phyloP scores from a whole-genome alignment of 306 rosid species.

The Styphnolobium japonicum region DNA sequence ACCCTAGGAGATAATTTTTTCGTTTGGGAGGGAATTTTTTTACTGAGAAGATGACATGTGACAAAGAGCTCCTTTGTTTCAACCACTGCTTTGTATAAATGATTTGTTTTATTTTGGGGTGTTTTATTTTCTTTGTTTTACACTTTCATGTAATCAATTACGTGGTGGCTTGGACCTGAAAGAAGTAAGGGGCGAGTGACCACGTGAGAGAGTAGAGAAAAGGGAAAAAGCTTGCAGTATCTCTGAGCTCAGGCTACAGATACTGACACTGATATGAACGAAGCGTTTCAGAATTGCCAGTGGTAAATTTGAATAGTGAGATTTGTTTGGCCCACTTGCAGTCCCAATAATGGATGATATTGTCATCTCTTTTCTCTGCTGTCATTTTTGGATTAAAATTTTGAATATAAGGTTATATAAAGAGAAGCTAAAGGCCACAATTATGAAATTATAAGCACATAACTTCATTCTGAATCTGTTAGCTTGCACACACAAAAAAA shows the following conservation, averaged over 20 bases:
- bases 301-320: conserved; percentile 31
- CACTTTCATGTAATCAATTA: background rate
- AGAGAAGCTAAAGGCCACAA: background rate
- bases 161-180: background rate
- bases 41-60: no score
- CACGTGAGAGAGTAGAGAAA: conserved; percentile 13
- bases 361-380: no score
- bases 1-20: no score
- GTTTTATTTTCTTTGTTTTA: background rate
- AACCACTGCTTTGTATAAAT: no score
- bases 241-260: conserved; percentile 13
- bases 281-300: conserved; percentile 29
- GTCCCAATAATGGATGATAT: background rate
- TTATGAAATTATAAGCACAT: background rate
- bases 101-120: conserved; percentile 20
- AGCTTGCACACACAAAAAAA: no score
- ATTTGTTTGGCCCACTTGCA: conserved; percentile 34
- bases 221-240: background rate
- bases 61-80: no score
- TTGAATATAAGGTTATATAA: background rate
- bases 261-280: conserved; percentile 20
- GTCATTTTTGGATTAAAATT: background rate
- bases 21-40: no score
- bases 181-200: background rate
- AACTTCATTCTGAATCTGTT: no score